phyloP scores from a whole-genome alignment of 257 asterid species.

The Nicotiana tomentosiformis region DNA sequence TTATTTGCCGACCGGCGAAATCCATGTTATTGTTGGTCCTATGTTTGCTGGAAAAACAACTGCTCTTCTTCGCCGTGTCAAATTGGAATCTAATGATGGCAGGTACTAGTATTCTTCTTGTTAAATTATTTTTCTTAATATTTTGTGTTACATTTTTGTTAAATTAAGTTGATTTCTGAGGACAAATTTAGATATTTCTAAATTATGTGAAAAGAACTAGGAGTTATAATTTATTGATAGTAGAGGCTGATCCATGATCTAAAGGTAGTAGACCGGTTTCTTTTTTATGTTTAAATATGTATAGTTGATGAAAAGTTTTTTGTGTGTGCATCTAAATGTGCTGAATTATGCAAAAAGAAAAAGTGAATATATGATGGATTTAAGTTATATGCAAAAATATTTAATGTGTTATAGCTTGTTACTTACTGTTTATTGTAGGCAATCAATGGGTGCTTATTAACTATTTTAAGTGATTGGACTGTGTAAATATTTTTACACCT shows the following conservation, averaged over 20 bases:
- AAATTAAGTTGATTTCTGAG: background rate
- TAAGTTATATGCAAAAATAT: too few relatives aligned
- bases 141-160: background rate
- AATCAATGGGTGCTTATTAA: too few relatives aligned
- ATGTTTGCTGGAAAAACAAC: conserved; percentile 95
- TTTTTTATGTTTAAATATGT: too few relatives aligned
- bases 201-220: background rate
- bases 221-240: background rate
- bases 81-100: conserved; percentile 37
- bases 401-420: too few relatives aligned
- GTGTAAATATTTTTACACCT: too few relatives aligned
- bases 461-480: too few relatives aligned
- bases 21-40: conserved; percentile 86
- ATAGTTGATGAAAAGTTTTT: too few relatives aligned
- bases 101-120: conserved; percentile 24
- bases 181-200: background rate
- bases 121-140: background rate
- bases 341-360: background rate
- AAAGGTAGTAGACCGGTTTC: background rate
- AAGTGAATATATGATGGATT: too few relatives aligned
- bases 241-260: background rate
- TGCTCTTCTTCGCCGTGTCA: conserved; percentile 56
- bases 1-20: conserved; percentile 41
- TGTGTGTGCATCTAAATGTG: background rate
- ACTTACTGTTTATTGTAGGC: too few relatives aligned